Evolutionary conservation across 352 stramenopile species (phyloP), one percentile per base, ranked within the genome.

Genomic region (Pythium brassicae): DNA sequence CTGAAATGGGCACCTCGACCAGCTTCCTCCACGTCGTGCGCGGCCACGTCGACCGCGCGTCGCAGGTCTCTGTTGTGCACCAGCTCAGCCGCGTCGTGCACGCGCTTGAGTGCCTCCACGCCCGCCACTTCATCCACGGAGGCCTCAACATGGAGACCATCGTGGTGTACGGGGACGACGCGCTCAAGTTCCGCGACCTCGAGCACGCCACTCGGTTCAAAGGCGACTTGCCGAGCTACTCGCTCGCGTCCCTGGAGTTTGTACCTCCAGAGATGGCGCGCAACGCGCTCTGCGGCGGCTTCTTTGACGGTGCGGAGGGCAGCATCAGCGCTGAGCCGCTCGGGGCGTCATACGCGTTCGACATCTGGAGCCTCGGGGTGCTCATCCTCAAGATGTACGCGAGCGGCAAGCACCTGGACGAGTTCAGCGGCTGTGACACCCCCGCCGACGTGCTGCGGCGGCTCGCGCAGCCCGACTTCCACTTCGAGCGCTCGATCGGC

Each of bases 311-410:
- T 15, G 43, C 50, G 20, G 50, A 61, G 32, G 54, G 12, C 17
- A 61, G 32, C 32, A 50, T 51, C 53, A 62, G 22, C 27, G 23
- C 9, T n/a, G 51, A 15, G 42, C 51, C n/a, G 55, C 39, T 57
- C 14, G 46, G 55, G 35, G 58, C 55, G 27, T 68, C 54, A n/a
- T 57, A 68, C 40, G 61, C 75, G 10, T 68, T 81, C 32, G 79
- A 90, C 58, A 61, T 83, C 15, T 90, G 79, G 79, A 75, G 73
- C 49, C 59, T 88, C 20, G 77, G 79, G 0, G 66, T 86, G 17
- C 63, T 83, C 14, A 72, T 86, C 3, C 59, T 88, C 20, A 83
- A 86, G 49, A 63, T 81, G 29, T 82, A 86, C 55, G 71, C 71
- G 7, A 65, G 59, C 32, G 61, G 55, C 26, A 80, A 69, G 29